phyloP scores from a whole-genome alignment of 179 eudicot species.

The Drosera spatulata region DNA sequence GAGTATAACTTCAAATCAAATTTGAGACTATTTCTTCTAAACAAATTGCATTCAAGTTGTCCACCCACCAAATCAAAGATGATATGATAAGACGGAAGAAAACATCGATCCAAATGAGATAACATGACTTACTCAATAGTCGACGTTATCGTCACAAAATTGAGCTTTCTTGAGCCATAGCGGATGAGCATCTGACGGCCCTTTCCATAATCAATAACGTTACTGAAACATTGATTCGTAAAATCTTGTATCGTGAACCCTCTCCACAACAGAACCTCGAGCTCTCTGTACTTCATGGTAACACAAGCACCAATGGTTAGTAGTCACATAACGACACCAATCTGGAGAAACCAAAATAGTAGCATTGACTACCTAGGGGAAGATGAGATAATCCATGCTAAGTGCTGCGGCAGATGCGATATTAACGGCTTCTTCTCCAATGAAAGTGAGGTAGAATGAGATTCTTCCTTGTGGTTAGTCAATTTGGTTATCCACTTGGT shows the following conservation, averaged over 20 bases:
- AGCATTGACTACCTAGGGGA: slow-evolving; percentile 53
- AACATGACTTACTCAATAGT: slow-evolving; percentile 62
- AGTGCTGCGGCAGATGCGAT: slow-evolving; percentile 94
- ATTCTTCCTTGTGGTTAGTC: slow-evolving; percentile 54
- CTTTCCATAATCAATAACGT: slow-evolving; percentile 66
- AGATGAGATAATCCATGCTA: slow-evolving; percentile 42
- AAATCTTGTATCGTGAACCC: slow-evolving; percentile 79
- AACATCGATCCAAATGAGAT: too few species aligned
- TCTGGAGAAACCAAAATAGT: too few species aligned
- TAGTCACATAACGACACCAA: too few species aligned
- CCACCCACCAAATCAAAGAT: too few species aligned
- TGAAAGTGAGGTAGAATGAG: slow-evolving; percentile 64
- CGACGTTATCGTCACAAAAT: slow-evolving; percentile 78
- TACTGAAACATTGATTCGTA: slow-evolving; percentile 77
- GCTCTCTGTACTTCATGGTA: slow-evolving; percentile 65
- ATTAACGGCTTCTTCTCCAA: slow-evolving; percentile 85
- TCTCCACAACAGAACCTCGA: slow-evolving; percentile 80
- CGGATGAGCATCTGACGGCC: slow-evolving; percentile 97
- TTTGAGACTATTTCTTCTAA: too few species aligned
- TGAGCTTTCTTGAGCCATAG: slow-evolving; percentile 69
- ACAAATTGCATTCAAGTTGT: too few species aligned
- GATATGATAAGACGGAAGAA: too few species aligned
- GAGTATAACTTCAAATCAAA: too few species aligned
- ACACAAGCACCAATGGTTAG: too few species aligned
- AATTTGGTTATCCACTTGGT: too few species aligned